Evolutionary conservation across 225 moss, liverwort and hornwort genomes (phyloP).

Genomic region (Bryoerythrophyllum caledonicum): DNA sequence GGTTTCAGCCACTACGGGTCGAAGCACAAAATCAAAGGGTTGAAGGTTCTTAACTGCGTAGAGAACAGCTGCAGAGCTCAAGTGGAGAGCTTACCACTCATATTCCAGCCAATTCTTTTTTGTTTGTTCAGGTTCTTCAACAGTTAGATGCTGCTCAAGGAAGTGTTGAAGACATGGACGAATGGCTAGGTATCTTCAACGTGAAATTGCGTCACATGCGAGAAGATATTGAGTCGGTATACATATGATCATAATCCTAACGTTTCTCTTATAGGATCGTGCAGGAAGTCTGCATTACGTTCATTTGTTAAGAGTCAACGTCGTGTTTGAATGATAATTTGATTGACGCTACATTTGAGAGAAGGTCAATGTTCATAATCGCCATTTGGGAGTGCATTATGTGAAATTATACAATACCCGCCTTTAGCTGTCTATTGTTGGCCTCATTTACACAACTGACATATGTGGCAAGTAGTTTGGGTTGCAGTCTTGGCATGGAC

Average conservation of each 20-base stretch:
- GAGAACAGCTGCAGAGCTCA: not conserved
- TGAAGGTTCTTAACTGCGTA: not conserved
- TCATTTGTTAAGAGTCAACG: slow-evolving; percentile 1
- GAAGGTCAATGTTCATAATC: slow-evolving; percentile 5
- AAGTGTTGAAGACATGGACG: slow-evolving; percentile 99
- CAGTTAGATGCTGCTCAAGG: slow-evolving; percentile 96
- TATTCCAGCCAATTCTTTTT: not conserved
- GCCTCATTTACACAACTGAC: not conserved
- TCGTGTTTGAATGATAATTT: not conserved
- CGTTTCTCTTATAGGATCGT: slow-evolving; percentile 16
- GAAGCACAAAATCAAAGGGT: not conserved
- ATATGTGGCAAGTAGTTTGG: not conserved
- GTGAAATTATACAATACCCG: not conserved
- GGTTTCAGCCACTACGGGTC: not conserved
- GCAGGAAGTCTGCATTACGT: slow-evolving; percentile 13
- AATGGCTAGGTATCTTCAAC: slow-evolving; percentile 99
- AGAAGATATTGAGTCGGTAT: slow-evolving; percentile 98
- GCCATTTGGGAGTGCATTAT: not conserved
- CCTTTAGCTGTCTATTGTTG: slow-evolving; percentile 5
- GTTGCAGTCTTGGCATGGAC: slow-evolving; percentile 11
- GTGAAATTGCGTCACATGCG: slow-evolving; percentile 99
- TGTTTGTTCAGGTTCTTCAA: slow-evolving; percentile 75
- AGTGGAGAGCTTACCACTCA: slow-evolving; percentile 11
- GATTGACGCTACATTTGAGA: slow-evolving; percentile 4
- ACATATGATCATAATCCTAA: slow-evolving; percentile 23